Evolutionary conservation across 2,329 filamentous ascomycete genomes (phyloP).

Genomic region (Paecilomyces variotii): DNA sequence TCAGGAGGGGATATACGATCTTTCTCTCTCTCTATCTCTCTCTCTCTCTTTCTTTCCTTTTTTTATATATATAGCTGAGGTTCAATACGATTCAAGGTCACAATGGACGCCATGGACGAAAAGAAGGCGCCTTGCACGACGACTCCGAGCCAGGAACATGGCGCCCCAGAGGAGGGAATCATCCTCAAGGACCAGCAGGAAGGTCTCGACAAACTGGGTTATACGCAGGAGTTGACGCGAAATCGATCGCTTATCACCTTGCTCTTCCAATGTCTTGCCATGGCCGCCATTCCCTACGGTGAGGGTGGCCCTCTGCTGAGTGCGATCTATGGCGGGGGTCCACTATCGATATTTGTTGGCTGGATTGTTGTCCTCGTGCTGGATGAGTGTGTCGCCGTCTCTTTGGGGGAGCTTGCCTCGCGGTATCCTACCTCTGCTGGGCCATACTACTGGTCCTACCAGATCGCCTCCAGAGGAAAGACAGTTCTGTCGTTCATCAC

Average conservation of each 20-base stretch:
- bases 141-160: background rate
- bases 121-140: background rate
- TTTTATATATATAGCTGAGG: background rate
- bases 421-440: slow-evolving; percentile 46
- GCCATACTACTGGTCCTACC: slow-evolving; percentile 49
- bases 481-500: slow-evolving; percentile 45
- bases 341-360: slow-evolving; percentile 49
- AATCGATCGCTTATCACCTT: slow-evolving; percentile 55
- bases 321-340: slow-evolving; percentile 41
- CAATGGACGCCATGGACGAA: background rate
- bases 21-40: background rate
- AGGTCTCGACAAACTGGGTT: slow-evolving; percentile 43
- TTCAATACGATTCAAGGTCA: background rate
- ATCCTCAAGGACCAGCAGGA: slow-evolving; percentile 22
- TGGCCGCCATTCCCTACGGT: slow-evolving; percentile 53
- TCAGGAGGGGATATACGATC: background rate
- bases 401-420: slow-evolving; percentile 44
- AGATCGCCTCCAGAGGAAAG: slow-evolving; percentile 36
- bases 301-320: slow-evolving; percentile 32
- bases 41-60: background rate
- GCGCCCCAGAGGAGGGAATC: slow-evolving; percentile 6
- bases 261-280: slow-evolving; percentile 54
- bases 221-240: slow-evolving; percentile 49
- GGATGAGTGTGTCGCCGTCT: slow-evolving; percentile 46
- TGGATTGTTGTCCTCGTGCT: slow-evolving; percentile 49